Conservation (phyloP, 768 basidiomycete genomes). For the Mycena chlorophos region DNA sequence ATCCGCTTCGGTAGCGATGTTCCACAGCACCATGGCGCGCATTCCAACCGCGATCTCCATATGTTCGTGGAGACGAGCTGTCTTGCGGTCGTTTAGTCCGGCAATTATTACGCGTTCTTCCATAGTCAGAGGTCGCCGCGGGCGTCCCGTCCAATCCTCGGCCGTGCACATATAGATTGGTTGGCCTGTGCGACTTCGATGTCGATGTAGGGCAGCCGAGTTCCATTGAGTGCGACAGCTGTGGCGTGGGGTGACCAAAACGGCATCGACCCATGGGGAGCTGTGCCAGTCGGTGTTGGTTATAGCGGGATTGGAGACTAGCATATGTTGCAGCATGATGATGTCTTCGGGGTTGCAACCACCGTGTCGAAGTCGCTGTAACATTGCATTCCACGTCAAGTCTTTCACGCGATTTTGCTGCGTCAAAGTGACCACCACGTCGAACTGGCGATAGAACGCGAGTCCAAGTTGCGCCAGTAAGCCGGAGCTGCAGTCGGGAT, state of each 20-base stretch:
- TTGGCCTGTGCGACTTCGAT: neutral
- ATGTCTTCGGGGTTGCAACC: constrained; percentile 31
- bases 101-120: neutral
- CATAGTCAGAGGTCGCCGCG: constrained; percentile 7
- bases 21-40: constrained; percentile 33
- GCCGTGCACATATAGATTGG: neutral
- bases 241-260: neutral
- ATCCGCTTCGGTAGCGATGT: constrained; percentile 12
- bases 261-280: neutral
- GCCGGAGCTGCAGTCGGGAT: neutral
- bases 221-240: neutral
- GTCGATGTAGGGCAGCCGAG: neutral
- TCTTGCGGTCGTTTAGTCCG: neutral
- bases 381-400: constrained; percentile 31
- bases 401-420: constrained; percentile 39
- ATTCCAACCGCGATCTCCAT: constrained; percentile 31
- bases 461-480: constrained; percentile 20
- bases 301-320: constrained; percentile 8
- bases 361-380: constrained; percentile 30
- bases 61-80: constrained; percentile 11
- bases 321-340: constrained; percentile 22
- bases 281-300: neutral
- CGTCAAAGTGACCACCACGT: constrained; percentile 35
- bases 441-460: constrained; percentile 30
- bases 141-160: neutral